These are phyloP conservation scores for Pilaira anomala DNA, from an alignment of 192 early-diverging fungal genomes.

Conservation along the genomic window DNA sequence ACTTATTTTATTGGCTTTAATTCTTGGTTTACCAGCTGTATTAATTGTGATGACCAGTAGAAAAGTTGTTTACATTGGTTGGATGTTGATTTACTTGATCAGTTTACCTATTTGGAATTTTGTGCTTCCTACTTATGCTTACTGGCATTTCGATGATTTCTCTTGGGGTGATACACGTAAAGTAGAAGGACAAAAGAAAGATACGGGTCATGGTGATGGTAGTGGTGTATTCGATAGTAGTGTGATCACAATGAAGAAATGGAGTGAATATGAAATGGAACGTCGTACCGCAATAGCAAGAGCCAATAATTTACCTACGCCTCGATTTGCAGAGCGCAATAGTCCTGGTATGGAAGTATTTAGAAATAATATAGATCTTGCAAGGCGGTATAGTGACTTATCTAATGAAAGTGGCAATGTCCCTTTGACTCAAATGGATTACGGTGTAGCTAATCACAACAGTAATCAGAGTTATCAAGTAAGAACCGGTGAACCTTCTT, in stretches of 20 bases:
- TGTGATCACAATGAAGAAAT: constrained; percentile 72
- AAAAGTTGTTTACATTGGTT: constrained; percentile 80
- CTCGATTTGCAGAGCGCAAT: constrained; percentile 20
- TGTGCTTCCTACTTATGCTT: constrained; percentile 72
- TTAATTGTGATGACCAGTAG: constrained; percentile 87
- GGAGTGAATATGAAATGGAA: constrained; percentile 59
- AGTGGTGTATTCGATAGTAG: constrained; percentile 74
- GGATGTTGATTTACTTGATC: constrained; percentile 53
- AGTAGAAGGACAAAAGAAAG: constrained; percentile 46
- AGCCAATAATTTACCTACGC: constrained; percentile 20
- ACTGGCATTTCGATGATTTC: constrained; percentile 90
- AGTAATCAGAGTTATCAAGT: too few species aligned
- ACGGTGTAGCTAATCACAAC: background rate
- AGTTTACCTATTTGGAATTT: constrained; percentile 80
- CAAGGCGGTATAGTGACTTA: constrained; percentile 48
- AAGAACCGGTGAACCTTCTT: too few species aligned
- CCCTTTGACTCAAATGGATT: constrained; percentile 16
- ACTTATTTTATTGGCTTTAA: constrained; percentile 69
- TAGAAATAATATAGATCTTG: constrained; percentile 88
- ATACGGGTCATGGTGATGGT: constrained; percentile 54
- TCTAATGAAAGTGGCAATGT: constrained; percentile 13
- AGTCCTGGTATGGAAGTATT: constrained; percentile 46
- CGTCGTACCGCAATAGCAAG: background rate
- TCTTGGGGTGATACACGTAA: constrained; percentile 81
- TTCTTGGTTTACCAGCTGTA: constrained; percentile 87